phyloP scores from a whole-genome alignment of 1,284 basidiomycete genomes.

The Ganoderma meredithae region DNA sequence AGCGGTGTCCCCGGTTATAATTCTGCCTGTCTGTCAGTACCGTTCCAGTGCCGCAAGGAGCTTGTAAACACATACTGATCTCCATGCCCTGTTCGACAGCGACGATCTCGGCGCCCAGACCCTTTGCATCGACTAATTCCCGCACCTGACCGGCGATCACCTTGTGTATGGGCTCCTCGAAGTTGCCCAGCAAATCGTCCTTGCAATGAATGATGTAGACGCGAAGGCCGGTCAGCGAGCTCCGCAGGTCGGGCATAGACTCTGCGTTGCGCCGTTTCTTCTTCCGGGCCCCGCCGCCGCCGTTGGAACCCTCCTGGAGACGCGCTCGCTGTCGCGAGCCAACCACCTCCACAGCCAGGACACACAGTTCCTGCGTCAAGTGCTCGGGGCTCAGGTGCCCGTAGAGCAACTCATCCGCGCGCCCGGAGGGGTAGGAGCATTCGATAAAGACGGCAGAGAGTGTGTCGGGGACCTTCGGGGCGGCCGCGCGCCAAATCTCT shows the following conservation, averaged over 20 bases:
- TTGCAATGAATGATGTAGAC: constrained; percentile 87
- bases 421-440: constrained; percentile 79
- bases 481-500: constrained; percentile 76
- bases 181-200: constrained; percentile 57
- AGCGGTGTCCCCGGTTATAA: background rate
- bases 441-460: constrained; percentile 82
- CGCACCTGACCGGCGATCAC: constrained; percentile 71
- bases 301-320: constrained; percentile 27
- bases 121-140: constrained; percentile 57
- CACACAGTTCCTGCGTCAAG: constrained; percentile 68
- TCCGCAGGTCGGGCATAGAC: constrained; percentile 50
- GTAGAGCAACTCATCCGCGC: constrained; percentile 66
- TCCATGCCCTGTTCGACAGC: constrained; percentile 76
- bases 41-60: background rate
- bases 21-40: background rate
- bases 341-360: constrained; percentile 72
- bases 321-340: constrained; percentile 43
- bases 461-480: constrained; percentile 67
- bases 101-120: constrained; percentile 68
- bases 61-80: constrained; percentile 56
- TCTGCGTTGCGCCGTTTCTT: constrained; percentile 50
- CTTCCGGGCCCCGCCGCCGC: constrained; percentile 51
- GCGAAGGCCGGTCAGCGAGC: constrained; percentile 62
- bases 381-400: constrained; percentile 83
- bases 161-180: constrained; percentile 56